Conservation (phyloP, 2,329 filamentous ascomycete species). For the Pseudogymnoascus sp. region DNA sequence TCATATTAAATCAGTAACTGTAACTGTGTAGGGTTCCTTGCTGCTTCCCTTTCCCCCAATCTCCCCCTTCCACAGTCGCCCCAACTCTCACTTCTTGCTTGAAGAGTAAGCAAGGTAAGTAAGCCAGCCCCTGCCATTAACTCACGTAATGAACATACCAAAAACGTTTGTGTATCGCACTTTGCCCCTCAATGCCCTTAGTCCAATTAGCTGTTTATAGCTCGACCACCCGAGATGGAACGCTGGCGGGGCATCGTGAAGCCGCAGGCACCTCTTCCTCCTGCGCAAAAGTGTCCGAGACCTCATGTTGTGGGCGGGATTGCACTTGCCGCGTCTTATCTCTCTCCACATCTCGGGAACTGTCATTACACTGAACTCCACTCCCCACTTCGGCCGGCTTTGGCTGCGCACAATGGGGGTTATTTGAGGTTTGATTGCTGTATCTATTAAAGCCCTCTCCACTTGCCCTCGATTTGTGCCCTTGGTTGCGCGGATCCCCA, state of each 20-base stretch:
- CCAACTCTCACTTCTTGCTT: not conserved
- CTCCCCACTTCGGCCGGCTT: not conserved
- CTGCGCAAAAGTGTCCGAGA: not conserved
- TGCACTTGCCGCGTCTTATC: slow-evolving; percentile 2
- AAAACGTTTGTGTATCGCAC: slow-evolving; percentile 4
- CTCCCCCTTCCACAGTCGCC: not conserved
- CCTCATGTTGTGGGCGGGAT: slow-evolving; percentile 8
- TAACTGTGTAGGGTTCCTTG: not conserved
- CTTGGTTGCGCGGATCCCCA: slow-evolving; percentile 1
- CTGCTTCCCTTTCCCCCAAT: not conserved
- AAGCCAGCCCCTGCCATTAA: not conserved
- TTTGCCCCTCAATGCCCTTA: slow-evolving; percentile 1
- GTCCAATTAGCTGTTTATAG: slow-evolving; percentile 5
- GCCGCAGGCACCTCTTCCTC: not conserved
- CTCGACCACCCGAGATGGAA: slow-evolving; percentile 2
- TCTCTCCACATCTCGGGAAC: slow-evolving; percentile 9
- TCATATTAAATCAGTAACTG: slow-evolving; percentile 2
- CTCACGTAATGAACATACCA: slow-evolving; percentile 1
- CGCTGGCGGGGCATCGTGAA: not conserved
- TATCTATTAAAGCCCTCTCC: slow-evolving; percentile 4
- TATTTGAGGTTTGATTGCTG: not conserved
- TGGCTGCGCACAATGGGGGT: not conserved
- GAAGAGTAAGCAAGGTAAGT: not conserved
- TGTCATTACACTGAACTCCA: slow-evolving; percentile 6
- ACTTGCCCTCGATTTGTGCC: not conserved